phyloP scores from a whole-genome alignment of 371 early-diverging fungal genomes.

The Mortierella sp. region DNA sequence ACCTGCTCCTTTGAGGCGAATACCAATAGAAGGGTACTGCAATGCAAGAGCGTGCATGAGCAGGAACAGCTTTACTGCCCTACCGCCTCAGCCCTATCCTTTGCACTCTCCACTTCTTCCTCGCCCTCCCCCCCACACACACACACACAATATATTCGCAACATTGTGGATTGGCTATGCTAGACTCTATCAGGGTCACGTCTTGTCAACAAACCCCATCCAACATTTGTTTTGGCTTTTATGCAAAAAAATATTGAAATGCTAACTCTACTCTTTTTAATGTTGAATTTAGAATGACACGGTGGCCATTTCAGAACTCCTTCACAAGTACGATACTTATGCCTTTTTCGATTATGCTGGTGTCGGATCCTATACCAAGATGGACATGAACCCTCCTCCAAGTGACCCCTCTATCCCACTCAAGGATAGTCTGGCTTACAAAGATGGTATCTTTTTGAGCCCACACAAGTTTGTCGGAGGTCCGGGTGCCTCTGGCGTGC shows the following conservation, averaged over 20 bases:
- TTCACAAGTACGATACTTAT: neutral
- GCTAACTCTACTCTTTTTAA: neutral
- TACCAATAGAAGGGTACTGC: too few relatives aligned
- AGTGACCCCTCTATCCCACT: neutral
- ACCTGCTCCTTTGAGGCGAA: too few relatives aligned
- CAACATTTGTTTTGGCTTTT: neutral
- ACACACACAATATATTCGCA: too few relatives aligned
- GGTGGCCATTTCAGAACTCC: neutral
- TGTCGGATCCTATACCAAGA: neutral
- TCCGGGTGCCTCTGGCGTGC: neutral
- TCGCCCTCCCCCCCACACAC: too few relatives aligned
- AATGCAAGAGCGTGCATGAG: too few relatives aligned
- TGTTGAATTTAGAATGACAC: neutral
- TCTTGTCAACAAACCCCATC: neutral
- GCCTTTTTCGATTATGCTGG: constrained; percentile 4
- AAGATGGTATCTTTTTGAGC: neutral
- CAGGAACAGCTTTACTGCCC: too few relatives aligned
- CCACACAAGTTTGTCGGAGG: constrained; percentile 5
- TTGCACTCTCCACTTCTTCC: too few relatives aligned
- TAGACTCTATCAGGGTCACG: neutral
- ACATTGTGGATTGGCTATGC: neutral
- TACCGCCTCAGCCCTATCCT: too few relatives aligned
- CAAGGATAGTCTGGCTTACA: neutral
- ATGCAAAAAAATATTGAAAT: neutral
- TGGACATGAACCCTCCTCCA: constrained; percentile 4